Percentiles rank a stretch among this genome's conserved stretches.
Conservation (phyloP, 1,284 basidiomycete species). For the Papiliotrema flavescens region DNA sequence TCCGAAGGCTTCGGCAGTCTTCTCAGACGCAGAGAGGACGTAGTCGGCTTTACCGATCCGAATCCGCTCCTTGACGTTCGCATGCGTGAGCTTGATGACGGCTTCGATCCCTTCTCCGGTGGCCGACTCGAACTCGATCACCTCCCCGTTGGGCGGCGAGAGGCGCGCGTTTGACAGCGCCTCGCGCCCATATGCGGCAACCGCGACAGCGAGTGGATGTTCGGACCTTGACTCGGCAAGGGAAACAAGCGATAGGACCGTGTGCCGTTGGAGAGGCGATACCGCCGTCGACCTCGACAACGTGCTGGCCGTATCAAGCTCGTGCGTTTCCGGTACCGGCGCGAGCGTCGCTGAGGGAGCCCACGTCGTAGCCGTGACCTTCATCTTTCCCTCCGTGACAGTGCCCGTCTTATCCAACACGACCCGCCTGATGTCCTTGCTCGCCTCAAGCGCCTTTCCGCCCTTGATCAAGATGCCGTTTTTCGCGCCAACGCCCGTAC, state of each 20-base stretch:
- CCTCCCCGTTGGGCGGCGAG: conserved; percentile 51
- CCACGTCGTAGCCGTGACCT: conserved; percentile 74
- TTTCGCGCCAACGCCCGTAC: conserved; percentile 93
- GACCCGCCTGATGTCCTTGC: conserved; percentile 72
- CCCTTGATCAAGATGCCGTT: conserved; percentile 99
- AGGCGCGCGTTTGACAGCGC: conserved; percentile 54
- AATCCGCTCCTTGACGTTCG: conserved; percentile 50
- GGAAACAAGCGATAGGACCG: conserved; percentile 74
- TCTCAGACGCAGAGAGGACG: conserved; percentile 45
- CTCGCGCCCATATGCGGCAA: conserved; percentile 75
- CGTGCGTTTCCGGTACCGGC: conserved; percentile 1
- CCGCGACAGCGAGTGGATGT: conserved; percentile 91
- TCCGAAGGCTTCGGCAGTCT: conserved; percentile 27
- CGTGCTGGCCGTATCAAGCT: conserved; percentile 35
- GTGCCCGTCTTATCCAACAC: conserved; percentile 98
- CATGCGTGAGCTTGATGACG: conserved; percentile 53
- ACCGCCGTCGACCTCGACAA: conserved; percentile 43
- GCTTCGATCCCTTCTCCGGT: conserved; percentile 87
- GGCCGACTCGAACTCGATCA: conserved; percentile 69
- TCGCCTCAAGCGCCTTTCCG: conserved; percentile 88
- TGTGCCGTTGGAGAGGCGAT: conserved; percentile 53
- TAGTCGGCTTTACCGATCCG: conserved; percentile 74
- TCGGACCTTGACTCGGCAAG: conserved; percentile 88
- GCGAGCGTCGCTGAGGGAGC: conserved; percentile 49
- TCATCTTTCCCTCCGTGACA: conserved; percentile 80